phyloP scores from a whole-genome alignment of 2,329 filamentous ascomycete species.

The Phaeosphaeriaceae sp. region DNA sequence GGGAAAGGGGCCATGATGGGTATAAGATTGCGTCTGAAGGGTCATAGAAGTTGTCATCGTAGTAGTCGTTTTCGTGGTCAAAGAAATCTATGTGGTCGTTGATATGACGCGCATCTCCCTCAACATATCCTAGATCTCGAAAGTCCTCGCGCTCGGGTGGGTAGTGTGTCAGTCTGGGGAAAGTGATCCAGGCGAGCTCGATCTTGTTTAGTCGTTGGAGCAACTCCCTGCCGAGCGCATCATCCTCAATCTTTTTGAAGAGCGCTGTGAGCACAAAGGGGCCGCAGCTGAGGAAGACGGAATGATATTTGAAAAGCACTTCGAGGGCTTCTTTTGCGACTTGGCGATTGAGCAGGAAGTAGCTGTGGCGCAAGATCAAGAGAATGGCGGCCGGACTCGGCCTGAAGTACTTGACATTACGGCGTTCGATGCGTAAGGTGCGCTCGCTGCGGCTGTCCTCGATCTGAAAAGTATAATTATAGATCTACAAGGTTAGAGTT shows the following conservation, averaged over 20 bases:
- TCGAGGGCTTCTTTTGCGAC: conserved; percentile 44
- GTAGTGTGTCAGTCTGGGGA: conserved; percentile 41
- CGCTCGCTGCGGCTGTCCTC: conserved; percentile 34
- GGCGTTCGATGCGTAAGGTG: conserved; percentile 43
- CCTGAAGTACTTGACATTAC: conserved; percentile 41
- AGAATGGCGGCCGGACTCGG: conserved; percentile 40
- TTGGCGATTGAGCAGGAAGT: conserved; percentile 43
- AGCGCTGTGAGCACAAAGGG: conserved; percentile 43
- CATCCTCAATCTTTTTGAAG: conserved; percentile 34
- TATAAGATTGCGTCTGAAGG: conserved; percentile 34
- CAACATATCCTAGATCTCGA: conserved; percentile 21
- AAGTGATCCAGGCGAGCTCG: conserved; percentile 45
- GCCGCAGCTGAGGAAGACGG: conserved; percentile 42
- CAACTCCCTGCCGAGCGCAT: conserved; percentile 34
- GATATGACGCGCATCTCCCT: conserved; percentile 17
- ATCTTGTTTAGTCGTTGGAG: conserved; percentile 40
- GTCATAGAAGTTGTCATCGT: conserved; percentile 46
- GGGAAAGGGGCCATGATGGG: conserved; percentile 27
- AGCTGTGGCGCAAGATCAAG: conserved; percentile 42
- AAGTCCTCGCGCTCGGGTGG: conserved; percentile 36
- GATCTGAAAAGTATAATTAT: conserved; percentile 34
- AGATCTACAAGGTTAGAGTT: conserved; percentile 31
- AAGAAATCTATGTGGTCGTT: conserved; percentile 41
- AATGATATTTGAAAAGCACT: conserved; percentile 42
- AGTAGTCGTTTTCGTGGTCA: conserved; percentile 41